Evolutionary conservation across 176 grass and related monocot species (phyloP).

Genomic region (Ensete ventricosum): DNA sequence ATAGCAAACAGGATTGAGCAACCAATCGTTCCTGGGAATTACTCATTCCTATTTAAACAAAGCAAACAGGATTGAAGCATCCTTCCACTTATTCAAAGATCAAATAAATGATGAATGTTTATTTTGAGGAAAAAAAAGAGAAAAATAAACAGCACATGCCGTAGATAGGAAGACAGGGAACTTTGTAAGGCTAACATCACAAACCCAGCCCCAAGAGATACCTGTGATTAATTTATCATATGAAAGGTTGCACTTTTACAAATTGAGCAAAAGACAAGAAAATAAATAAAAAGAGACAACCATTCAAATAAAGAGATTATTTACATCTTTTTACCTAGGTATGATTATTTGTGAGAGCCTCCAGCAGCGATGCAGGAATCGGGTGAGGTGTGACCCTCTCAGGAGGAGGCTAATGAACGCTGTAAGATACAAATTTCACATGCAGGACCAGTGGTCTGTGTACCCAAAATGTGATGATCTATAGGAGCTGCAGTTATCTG

Average conservation of each 20-base stretch:
- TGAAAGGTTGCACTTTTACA: constrained; percentile 43
- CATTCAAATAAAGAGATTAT: constrained; percentile 57
- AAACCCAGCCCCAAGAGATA: constrained; percentile 37
- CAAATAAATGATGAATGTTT: no score
- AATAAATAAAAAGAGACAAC: constrained; percentile 16
- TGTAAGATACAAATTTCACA: constrained; percentile 60
- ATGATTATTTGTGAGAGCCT: constrained; percentile 72
- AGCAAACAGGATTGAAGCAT: no score
- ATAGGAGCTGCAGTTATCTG: constrained; percentile 5
- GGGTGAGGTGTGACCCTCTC: constrained; percentile 35
- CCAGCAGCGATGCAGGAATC: constrained; percentile 33
- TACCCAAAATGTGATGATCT: constrained; percentile 22
- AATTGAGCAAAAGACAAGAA: constrained; percentile 33
- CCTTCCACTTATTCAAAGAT: no score
- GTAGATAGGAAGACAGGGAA: neutral
- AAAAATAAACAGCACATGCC: neutral
- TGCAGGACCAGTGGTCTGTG: constrained; percentile 15
- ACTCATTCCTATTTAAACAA: no score
- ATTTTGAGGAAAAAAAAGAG: no score
- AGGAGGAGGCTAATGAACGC: constrained; percentile 82
- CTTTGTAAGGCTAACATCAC: neutral
- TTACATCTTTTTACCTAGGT: constrained; percentile 66
- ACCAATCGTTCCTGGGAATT: no score
- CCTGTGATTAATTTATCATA: constrained; percentile 64
- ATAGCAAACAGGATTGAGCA: no score